phyloP scores from a whole-genome alignment of 768 basidiomycete species.

The Kwoniella pini region DNA sequence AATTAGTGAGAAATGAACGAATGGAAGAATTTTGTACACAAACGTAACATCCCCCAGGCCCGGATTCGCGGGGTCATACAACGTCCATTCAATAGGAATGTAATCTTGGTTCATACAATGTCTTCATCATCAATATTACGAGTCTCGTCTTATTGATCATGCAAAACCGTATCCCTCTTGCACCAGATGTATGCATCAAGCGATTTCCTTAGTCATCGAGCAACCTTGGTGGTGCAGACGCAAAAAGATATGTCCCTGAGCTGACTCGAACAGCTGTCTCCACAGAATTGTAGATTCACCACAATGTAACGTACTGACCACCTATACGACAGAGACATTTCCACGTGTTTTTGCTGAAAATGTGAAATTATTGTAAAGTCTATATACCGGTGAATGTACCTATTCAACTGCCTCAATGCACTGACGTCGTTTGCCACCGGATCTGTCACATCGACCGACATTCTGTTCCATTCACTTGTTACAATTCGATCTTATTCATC shows the following conservation, averaged over 20 bases:
- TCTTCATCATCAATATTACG: no score
- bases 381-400: neutral
- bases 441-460: neutral
- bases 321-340: conserved; percentile 20
- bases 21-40: no score
- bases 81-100: no score
- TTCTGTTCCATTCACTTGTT: conserved; percentile 3
- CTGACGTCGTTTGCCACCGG: conserved; percentile 4
- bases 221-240: no score
- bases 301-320: conserved; percentile 30
- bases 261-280: conserved; percentile 30
- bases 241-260: conserved; percentile 21
- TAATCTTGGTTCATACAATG: no score
- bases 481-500: neutral
- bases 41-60: no score
- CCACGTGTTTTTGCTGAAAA: neutral
- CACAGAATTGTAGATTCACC: conserved; percentile 20
- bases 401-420: neutral
- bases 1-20: no score
- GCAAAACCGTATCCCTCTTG: no score
- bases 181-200: no score
- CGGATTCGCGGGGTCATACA: neutral
- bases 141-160: no score
- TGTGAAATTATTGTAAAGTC: no score
- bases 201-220: no score